Conservation (phyloP, 495 filamentous ascomycete genomes). For the Echria macrotheca region DNA sequence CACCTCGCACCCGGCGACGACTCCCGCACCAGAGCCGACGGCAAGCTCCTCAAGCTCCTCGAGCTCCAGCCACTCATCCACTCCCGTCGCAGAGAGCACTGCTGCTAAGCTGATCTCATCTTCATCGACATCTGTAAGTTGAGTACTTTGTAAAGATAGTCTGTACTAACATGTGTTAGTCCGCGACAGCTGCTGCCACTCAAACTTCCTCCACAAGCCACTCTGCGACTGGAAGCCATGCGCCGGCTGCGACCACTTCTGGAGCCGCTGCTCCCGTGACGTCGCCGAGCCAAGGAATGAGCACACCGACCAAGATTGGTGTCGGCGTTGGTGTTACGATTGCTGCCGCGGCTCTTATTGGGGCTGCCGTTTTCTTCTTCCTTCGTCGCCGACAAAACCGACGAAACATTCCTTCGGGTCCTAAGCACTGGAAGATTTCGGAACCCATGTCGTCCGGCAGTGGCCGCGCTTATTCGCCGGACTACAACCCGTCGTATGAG, state of each 20-base stretch:
- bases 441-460: conserved; percentile 32
- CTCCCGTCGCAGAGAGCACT: background rate
- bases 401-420: conserved; percentile 19
- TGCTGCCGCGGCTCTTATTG: conserved; percentile 25
- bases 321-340: conserved; percentile 38
- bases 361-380: conserved; percentile 24
- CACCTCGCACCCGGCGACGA: background rate
- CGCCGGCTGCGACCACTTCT: conserved; percentile 11
- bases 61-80: background rate
- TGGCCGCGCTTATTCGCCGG: conserved; percentile 30
- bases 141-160: background rate
- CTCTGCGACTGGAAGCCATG: conserved; percentile 3
- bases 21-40: background rate
- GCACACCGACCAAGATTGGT: conserved; percentile 36
- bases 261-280: conserved; percentile 13
- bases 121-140: background rate
- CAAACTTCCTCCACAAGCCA: conserved; percentile 8
- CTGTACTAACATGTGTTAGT: background rate
- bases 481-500: conserved; percentile 23
- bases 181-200: conserved; percentile 2
- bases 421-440: conserved; percentile 34
- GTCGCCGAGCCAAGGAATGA: conserved; percentile 17
- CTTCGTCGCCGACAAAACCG: conserved; percentile 18
- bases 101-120: conserved; percentile 4
- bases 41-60: too few species aligned